Percentiles rank a stretch among this genome's conserved stretches.
phyloP scores from a whole-genome alignment of 2,329 filamentous ascomycete species.

The Shiraia sp. region DNA sequence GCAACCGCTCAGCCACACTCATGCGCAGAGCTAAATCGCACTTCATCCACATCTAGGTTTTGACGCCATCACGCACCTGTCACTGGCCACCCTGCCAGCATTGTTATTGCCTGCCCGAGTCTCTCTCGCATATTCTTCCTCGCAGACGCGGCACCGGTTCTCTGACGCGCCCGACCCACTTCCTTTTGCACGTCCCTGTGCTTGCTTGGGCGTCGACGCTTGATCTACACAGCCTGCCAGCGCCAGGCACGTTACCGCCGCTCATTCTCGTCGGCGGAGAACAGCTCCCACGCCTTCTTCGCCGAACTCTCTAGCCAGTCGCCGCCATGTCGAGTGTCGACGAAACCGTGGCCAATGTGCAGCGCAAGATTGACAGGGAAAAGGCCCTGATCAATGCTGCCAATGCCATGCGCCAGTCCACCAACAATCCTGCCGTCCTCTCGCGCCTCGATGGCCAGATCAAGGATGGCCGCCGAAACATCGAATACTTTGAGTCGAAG shows the following conservation, averaged over 20 bases:
- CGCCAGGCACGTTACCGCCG: constrained; percentile 31
- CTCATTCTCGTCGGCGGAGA: constrained; percentile 32
- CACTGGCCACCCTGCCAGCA: constrained; percentile 16
- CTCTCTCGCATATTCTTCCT: constrained; percentile 4
- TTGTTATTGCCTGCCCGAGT: constrained; percentile 15
- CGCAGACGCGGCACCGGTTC: constrained; percentile 10
- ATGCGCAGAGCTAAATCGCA: constrained; percentile 28
- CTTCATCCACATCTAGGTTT: constrained; percentile 21
- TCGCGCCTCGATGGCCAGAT: constrained; percentile 92
- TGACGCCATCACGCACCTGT: constrained; percentile 29
- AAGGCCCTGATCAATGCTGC: constrained; percentile 93
- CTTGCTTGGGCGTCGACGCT: constrained; percentile 32
- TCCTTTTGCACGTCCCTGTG: constrained; percentile 16
- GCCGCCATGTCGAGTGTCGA: constrained; percentile 61
- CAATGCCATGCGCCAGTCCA: constrained; percentile 93
- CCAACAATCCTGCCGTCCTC: constrained; percentile 88
- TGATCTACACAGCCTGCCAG: constrained; percentile 20
- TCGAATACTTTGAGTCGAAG: constrained; percentile 93
- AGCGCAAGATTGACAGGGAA: constrained; percentile 97
- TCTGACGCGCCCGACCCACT: constrained; percentile 9
- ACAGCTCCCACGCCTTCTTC: constrained; percentile 26
- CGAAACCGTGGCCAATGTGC: constrained; percentile 75
- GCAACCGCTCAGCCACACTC: constrained; percentile 28
- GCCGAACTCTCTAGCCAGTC: constrained; percentile 14
- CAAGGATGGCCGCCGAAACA: constrained; percentile 88